Evolutionary conservation across 2,329 filamentous ascomycete genomes (phyloP).

Genomic region (Colletotrichum limetticola): DNA sequence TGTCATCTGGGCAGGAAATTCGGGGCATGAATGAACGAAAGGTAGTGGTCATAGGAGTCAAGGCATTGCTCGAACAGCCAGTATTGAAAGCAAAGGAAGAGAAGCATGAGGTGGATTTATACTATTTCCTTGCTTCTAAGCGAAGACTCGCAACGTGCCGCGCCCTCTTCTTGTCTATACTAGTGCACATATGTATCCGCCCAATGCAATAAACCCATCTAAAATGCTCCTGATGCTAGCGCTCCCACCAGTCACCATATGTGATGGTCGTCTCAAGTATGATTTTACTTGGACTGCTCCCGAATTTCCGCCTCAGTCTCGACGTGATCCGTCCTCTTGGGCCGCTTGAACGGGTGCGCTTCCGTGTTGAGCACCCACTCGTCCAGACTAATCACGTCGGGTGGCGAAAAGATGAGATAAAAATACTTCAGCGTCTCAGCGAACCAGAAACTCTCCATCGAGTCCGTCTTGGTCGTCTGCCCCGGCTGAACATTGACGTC

Average conservation of each 20-base stretch:
- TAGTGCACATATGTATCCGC: background rate
- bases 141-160: background rate
- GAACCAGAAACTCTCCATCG: slow-evolving; percentile 71
- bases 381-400: slow-evolving; percentile 72
- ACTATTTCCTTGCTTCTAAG: too few species aligned
- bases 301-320: slow-evolving; percentile 25
- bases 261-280: background rate
- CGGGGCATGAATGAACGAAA: too few species aligned
- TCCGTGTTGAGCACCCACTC: slow-evolving; percentile 75
- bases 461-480: slow-evolving; percentile 34
- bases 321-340: slow-evolving; percentile 33
- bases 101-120: too few species aligned
- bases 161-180: background rate
- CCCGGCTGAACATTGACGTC: slow-evolving; percentile 26
- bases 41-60: too few species aligned
- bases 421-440: slow-evolving; percentile 84
- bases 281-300: background rate
- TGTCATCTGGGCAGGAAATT: too few species aligned
- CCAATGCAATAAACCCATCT: background rate
- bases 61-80: too few species aligned
- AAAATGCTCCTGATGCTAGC: background rate
- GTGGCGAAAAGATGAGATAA: slow-evolving; percentile 76
- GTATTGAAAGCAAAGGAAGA: too few species aligned
- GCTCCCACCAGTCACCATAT: background rate
- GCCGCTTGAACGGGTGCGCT: slow-evolving; percentile 60